These are phyloP conservation scores for Penicillium sp. DNA, from an alignment of 2,329 filamentous ascomycete species.

Conservation along the genomic window DNA sequence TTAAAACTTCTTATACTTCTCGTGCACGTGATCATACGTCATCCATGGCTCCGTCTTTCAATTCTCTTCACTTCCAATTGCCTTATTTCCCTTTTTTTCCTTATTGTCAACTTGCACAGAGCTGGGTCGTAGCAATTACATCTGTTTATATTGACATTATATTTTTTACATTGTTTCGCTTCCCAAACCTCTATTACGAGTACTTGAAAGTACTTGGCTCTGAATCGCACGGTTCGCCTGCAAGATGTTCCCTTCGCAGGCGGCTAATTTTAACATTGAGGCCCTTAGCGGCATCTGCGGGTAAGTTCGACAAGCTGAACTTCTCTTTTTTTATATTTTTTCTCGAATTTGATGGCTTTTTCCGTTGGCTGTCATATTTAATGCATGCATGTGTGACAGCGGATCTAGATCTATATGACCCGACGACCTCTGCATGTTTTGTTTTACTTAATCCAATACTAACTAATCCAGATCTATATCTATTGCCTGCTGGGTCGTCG, in stretches of 20 bases:
- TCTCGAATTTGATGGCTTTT: not conserved
- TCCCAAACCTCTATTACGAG: not conserved
- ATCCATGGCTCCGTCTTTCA: constrained; percentile 13
- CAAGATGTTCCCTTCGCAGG: constrained; percentile 40
- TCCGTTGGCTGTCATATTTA: not conserved
- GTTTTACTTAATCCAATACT: not conserved
- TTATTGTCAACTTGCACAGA: constrained; percentile 5
- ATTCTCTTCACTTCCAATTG: constrained; percentile 15
- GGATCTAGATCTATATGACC: not conserved
- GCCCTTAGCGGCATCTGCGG: constrained; percentile 90
- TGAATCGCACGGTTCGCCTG: constrained; percentile 8
- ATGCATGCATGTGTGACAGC: not conserved
- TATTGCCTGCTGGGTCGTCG: constrained; percentile 96
- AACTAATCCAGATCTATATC: constrained; percentile 70
- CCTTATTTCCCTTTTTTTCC: not conserved
- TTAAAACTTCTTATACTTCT: not conserved
- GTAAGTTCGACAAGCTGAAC: constrained; percentile 46
- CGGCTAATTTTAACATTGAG: constrained; percentile 72
- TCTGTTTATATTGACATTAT: not conserved
- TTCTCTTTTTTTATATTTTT: not conserved
- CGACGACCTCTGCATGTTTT: constrained; percentile 5
- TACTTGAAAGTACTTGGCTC: constrained; percentile 3
- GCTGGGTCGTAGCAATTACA: not conserved
- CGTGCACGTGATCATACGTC: constrained; percentile 24
- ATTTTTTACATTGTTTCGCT: not conserved